These are phyloP conservation scores for Fusarium protoensiforme DNA, from an alignment of 2,329 filamentous ascomycete genomes.

Conservation along the genomic window DNA sequence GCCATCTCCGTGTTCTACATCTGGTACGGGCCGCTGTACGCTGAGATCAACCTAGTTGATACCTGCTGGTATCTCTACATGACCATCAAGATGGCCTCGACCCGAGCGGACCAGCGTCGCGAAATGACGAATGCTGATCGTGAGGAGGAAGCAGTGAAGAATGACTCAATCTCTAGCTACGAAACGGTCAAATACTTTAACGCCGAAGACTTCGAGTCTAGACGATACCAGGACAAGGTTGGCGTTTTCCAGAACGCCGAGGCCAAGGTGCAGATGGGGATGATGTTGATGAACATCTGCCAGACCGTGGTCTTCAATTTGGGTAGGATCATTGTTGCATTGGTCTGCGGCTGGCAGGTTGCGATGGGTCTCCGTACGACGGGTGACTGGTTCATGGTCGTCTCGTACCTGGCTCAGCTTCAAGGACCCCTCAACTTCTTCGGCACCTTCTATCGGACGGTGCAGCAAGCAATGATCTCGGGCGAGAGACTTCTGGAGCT, in stretches of 20 bases:
- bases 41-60: slow-evolving; percentile 87
- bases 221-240: slow-evolving; percentile 77
- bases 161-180: slow-evolving; percentile 98
- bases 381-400: slow-evolving; percentile 77
- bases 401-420: slow-evolving; percentile 83
- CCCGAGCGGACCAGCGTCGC: slow-evolving; percentile 88
- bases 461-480: slow-evolving; percentile 97
- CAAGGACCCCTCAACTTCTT: slow-evolving; percentile 88
- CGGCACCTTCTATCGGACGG: slow-evolving; percentile 94
- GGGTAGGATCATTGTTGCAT: slow-evolving; percentile 76
- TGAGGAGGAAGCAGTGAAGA: slow-evolving; percentile 97
- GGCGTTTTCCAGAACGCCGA: slow-evolving; percentile 78
- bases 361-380: slow-evolving; percentile 72
- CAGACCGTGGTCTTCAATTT: slow-evolving; percentile 85
- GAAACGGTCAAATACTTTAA: slow-evolving; percentile 96
- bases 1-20: slow-evolving; percentile 83
- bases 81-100: slow-evolving; percentile 95
- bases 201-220: slow-evolving; percentile 82
- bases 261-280: slow-evolving; percentile 79
- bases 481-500: slow-evolving; percentile 94
- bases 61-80: slow-evolving; percentile 97
- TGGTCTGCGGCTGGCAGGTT: slow-evolving; percentile 82
- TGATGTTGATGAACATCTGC: slow-evolving; percentile 83
- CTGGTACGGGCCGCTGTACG: slow-evolving; percentile 75
- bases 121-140: slow-evolving; percentile 95